phyloP scores from a whole-genome alignment of 257 asterid genomes.

The Ocimum tenuiflorum region DNA sequence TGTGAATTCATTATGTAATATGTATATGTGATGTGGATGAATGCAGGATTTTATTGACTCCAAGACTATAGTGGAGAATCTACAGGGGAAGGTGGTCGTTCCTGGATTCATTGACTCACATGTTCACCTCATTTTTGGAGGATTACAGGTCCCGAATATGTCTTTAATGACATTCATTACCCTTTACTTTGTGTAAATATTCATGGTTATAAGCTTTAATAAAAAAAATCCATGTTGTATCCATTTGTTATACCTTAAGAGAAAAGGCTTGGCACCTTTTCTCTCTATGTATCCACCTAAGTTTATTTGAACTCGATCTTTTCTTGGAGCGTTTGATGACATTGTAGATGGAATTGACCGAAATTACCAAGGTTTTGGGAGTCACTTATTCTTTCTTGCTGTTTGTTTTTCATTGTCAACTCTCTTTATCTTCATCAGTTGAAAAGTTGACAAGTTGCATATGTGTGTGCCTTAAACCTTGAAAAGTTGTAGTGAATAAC shows the following conservation, averaged over 20 bases:
- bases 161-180: conserved; percentile 10
- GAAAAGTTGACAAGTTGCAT: background rate
- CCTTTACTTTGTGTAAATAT: background rate
- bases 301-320: too few relatives aligned
- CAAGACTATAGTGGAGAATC: conserved; percentile 42
- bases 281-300: too few relatives aligned
- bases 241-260: background rate
- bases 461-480: background rate
- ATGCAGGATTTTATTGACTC: conserved; percentile 57
- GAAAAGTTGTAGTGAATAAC: background rate
- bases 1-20: background rate
- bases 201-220: background rate
- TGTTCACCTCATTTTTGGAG: conserved; percentile 78
- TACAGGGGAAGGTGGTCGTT: conserved; percentile 61
- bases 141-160: conserved; percentile 62
- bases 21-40: conserved; percentile 16
- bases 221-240: background rate
- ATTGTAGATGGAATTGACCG: too few relatives aligned
- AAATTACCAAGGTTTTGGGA: too few relatives aligned
- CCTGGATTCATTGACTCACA: conserved; percentile 99
- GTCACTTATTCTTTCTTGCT: background rate
- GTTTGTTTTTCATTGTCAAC: too few relatives aligned
- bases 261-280: background rate
- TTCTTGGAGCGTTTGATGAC: too few relatives aligned
- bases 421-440: too few relatives aligned